Conservation (phyloP, 1,284 basidiomycete species). For the Volvariella volvacea region DNA sequence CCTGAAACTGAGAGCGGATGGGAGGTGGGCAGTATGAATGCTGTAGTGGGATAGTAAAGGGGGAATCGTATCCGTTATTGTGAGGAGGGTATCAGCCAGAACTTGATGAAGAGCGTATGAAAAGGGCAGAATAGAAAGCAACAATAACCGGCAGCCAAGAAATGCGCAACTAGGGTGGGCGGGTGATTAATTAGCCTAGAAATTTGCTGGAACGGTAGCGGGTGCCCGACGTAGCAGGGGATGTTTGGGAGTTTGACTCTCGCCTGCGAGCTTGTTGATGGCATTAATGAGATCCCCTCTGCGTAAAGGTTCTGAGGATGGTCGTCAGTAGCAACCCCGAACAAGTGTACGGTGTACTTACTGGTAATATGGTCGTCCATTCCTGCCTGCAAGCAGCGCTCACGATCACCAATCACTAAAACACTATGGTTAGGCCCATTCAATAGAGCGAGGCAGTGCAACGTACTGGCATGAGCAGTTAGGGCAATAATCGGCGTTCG, state of each 20-base stretch:
- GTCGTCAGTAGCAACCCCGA: conserved; percentile 11
- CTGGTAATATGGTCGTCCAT: conserved; percentile 78
- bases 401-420: conserved; percentile 91
- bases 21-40: no score
- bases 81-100: no score
- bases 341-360: conserved; percentile 26
- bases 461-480: conserved; percentile 85
- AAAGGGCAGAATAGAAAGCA: no score
- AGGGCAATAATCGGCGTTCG: conserved; percentile 93
- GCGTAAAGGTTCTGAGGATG: conserved; percentile 59
- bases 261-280: conserved; percentile 65
- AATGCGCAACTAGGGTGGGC: no score
- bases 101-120: no score
- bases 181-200: no score
- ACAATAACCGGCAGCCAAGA: no score
- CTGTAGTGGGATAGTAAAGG: no score
- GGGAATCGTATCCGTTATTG: no score
- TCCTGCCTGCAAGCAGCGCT: conserved; percentile 87
- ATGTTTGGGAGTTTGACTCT: conserved; percentile 27
- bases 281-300: conserved; percentile 71
- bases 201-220: no score
- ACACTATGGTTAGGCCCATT: conserved; percentile 10
- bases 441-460: neutral
- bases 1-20: no score
- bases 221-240: conserved; percentile 19